Percentiles rank a stretch among this genome's conserved stretches.
Conservation (phyloP, 2,329 filamentous ascomycete species). For the Exophiala bonariae region DNA sequence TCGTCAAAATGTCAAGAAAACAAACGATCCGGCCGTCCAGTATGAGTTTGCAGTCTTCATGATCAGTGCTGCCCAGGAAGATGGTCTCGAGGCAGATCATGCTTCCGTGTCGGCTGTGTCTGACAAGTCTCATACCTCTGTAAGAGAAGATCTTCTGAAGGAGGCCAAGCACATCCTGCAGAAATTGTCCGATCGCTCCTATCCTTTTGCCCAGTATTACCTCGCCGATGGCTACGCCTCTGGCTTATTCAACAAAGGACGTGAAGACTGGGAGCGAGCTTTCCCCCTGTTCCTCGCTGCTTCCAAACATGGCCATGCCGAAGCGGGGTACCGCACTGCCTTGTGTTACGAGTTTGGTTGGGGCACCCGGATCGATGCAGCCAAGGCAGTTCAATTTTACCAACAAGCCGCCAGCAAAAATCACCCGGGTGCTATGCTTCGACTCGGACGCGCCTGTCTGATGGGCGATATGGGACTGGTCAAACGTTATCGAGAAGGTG, state of each 20-base stretch:
- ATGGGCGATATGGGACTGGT: slow-evolving; percentile 82
- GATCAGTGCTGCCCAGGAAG: slow-evolving; percentile 82
- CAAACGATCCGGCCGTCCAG: slow-evolving; percentile 82
- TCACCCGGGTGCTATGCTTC: slow-evolving; percentile 91
- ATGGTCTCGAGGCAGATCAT: slow-evolving; percentile 54
- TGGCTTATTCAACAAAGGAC: slow-evolving; percentile 91
- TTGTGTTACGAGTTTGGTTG: slow-evolving; percentile 98
- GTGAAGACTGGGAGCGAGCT: slow-evolving; percentile 85
- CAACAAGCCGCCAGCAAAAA: slow-evolving; percentile 87
- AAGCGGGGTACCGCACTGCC: slow-evolving; percentile 89
- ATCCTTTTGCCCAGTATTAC: slow-evolving; percentile 98
- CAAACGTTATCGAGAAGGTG: slow-evolving; percentile 82
- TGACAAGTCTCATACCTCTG: slow-evolving; percentile 51
- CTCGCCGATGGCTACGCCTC: slow-evolving; percentile 92
- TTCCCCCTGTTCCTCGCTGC: slow-evolving; percentile 92
- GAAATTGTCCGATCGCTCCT: slow-evolving; percentile 79
- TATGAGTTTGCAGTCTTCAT: slow-evolving; percentile 97
- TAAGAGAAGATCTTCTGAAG: slow-evolving; percentile 67
- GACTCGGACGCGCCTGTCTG: slow-evolving; percentile 86
- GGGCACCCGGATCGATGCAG: slow-evolving; percentile 86
- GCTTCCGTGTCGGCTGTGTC: slow-evolving; percentile 35
- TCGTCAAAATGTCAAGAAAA: slow-evolving; percentile 94
- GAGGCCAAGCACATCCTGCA: slow-evolving; percentile 91
- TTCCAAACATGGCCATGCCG: slow-evolving; percentile 94
- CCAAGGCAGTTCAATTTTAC: slow-evolving; percentile 92